Conservation (phyloP, 768 basidiomycete species). For the Calvatia gigantea region DNA sequence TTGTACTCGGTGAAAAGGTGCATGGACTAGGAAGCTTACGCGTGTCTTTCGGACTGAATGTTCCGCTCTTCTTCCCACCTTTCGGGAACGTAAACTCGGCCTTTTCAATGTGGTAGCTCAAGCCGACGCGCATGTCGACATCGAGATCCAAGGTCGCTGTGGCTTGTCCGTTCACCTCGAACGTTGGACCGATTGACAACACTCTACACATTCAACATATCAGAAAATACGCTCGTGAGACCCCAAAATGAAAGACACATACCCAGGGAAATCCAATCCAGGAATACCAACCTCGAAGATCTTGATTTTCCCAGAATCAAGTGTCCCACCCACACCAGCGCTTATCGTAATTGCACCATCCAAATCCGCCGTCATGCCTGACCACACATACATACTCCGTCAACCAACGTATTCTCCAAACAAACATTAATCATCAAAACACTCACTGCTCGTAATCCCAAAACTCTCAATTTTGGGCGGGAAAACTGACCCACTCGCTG, state of each 20-base stretch:
- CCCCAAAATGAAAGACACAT: conserved; percentile 10
- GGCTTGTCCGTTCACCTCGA: conserved; percentile 37
- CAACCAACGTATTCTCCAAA: neutral
- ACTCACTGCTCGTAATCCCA: conserved; percentile 30
- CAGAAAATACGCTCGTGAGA: neutral
- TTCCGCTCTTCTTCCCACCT: conserved; percentile 18
- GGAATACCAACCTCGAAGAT: conserved; percentile 41
- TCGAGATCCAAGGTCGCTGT: conserved; percentile 32
- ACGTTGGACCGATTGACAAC: conserved; percentile 44
- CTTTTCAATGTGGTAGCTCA: conserved; percentile 40
- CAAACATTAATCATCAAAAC: neutral
- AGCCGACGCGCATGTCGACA: conserved; percentile 36
- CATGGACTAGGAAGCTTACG: conserved; percentile 26
- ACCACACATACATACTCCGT: conserved; percentile 6
- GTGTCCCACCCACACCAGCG: conserved; percentile 33
- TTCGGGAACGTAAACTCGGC: conserved; percentile 44
- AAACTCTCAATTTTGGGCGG: conserved; percentile 39
- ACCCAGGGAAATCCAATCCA: conserved; percentile 49
- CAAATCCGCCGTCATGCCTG: conserved; percentile 35
- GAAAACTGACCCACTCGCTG: conserved; percentile 39
- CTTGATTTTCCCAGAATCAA: conserved; percentile 40
- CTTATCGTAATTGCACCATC: conserved; percentile 34
- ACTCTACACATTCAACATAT: conserved; percentile 27
- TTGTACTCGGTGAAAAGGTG: neutral
- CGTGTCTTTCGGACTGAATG: conserved; percentile 36